These are phyloP conservation scores for Chrysoporthe deuterocubensis DNA, from an alignment of 2,329 filamentous ascomycete species.

Conservation along the genomic window DNA sequence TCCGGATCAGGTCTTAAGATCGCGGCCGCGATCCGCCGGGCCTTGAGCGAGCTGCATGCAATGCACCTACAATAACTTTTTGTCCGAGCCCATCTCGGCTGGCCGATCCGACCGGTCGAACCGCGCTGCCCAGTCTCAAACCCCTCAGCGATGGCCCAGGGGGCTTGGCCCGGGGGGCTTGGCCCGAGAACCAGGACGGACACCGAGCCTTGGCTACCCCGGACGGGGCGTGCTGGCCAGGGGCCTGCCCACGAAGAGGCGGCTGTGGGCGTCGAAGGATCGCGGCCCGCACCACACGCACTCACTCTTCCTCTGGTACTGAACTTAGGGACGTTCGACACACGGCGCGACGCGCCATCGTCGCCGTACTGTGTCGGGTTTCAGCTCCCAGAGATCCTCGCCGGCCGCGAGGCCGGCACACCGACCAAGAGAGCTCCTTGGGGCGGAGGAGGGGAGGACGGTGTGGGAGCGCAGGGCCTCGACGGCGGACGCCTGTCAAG, in stretches of 20 bases:
- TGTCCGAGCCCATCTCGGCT: not conserved
- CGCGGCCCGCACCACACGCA: not conserved
- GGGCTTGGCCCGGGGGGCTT: not conserved
- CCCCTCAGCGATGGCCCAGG: not conserved
- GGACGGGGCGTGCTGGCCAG: not conserved
- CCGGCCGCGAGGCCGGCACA: not conserved
- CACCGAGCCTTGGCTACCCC: not conserved
- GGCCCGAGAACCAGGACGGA: too few species aligned
- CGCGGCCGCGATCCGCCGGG: not conserved
- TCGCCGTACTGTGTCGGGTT: not conserved
- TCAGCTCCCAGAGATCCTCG: not conserved
- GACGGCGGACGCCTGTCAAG: too few species aligned
- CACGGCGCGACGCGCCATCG: not conserved
- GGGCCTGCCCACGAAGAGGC: not conserved
- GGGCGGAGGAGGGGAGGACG: not conserved
- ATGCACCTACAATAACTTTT: not conserved
- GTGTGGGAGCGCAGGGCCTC: not conserved
- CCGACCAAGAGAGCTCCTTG: not conserved
- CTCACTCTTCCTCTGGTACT: not conserved
- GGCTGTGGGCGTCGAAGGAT: slow-evolving; percentile 12
- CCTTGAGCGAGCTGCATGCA: not conserved
- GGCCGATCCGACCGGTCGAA: not conserved
- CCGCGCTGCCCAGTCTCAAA: not conserved
- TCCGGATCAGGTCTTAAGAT: not conserved
- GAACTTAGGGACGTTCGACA: not conserved